Conservation (phyloP, 352 stramenopile species). For the Phytophthora meadii region DNA sequence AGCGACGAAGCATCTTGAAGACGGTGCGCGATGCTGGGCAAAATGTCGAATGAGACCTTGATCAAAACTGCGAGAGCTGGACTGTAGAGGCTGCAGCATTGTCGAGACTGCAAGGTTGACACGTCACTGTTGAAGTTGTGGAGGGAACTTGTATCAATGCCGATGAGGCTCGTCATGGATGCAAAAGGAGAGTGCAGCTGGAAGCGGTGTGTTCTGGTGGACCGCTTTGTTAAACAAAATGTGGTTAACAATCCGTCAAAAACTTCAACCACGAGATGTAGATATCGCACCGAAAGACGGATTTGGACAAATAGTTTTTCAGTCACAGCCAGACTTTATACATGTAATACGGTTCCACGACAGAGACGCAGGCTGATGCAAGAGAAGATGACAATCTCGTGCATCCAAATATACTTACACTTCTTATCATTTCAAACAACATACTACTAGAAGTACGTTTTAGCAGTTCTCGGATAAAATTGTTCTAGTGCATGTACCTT, state of each 20-base stretch:
- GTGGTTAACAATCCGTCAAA: slow-evolving; percentile 4
- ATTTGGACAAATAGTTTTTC: too few species aligned
- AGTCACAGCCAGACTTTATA: too few species aligned
- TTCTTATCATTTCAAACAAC: too few species aligned
- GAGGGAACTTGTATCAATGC: background rate
- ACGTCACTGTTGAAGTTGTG: slow-evolving; percentile 18
- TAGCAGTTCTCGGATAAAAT: too few species aligned
- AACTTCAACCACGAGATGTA: slow-evolving; percentile 6
- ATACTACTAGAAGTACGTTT: too few species aligned
- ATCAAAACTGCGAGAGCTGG: too few species aligned
- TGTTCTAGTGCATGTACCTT: background rate
- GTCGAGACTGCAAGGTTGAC: slow-evolving; percentile 5
- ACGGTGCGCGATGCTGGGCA: slow-evolving; percentile 2
- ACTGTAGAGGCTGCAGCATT: background rate
- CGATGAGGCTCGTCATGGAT: background rate
- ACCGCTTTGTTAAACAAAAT: background rate
- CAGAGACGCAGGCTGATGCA: too few species aligned
- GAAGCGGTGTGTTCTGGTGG: background rate
- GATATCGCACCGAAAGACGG: background rate
- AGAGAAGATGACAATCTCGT: too few species aligned
- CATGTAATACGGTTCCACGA: too few species aligned
- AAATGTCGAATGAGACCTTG: slow-evolving; percentile 13
- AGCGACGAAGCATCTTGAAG: slow-evolving; percentile 16
- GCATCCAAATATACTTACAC: too few species aligned
- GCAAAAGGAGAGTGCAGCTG: slow-evolving; percentile 2